Evolutionary conservation across 1,284 basidiomycete genomes (phyloP), one percentile per base, ranked within the genome.

Genomic region (Ustilago bromivora): DNA sequence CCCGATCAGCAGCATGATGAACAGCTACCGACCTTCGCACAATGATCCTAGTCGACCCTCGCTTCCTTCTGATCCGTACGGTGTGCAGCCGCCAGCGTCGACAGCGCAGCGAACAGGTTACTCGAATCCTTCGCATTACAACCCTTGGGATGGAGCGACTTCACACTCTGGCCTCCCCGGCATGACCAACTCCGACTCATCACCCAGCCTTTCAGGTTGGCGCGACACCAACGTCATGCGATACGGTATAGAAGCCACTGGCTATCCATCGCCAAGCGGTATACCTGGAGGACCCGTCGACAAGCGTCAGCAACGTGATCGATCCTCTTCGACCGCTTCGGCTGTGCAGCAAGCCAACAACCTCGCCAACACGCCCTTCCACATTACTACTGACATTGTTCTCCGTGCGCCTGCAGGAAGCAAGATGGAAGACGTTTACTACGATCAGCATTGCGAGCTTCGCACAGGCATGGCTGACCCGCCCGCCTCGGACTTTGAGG

Each of bases 391-490:
- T 17, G 78, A 80, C n/a, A 80, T 80, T 47, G 72, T 80, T 4
- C 66, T 80, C 34, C 72, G 76, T 23, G 76, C 76, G 17, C 76
- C 70, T 10, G 51, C 66, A 1, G 79, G 79, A 23, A 77, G 68
- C 65, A 74, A 75, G 66, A 65, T 77, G 71, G 73, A 76, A 23
- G 79, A 80, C 47, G 74, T 80, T 23, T 74, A 77, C 70, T 80
- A 80, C 56, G 76, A 78, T 28, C 74, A 79, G 69, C 71, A 74
- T 58, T 78, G 76, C 62, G 72, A 75, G 57, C 51, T 71, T 9
- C 78, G 62, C 9, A 74, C 72, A 2, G 71, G 71, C 5, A 52
- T 74, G 43, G 74, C 78, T 2, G 76, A 76, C 28, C 78, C 78
- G 35, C 75, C 78, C 15, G 54, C 61, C 3, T 70, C 70, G 4